Evolutionary conservation across 75 land plant species (phyloP), one percentile per base, ranked within the genome.

Genomic region (Selaginella moellendorffii): DNA sequence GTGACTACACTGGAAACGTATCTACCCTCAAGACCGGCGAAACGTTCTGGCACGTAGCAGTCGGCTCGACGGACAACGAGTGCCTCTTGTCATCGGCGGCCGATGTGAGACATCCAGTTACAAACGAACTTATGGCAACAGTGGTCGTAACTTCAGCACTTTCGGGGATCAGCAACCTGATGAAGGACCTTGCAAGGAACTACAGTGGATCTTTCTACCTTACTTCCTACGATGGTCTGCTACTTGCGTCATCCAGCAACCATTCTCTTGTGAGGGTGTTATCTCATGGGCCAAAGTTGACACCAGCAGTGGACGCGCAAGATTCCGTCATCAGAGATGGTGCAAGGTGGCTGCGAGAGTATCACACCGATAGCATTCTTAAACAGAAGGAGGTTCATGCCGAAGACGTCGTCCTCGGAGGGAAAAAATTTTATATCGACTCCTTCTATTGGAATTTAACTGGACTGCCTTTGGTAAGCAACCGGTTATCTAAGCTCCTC

Each of bases 31-130:
- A 77, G 58, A 77, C 76, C 69, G 84, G 83, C 20, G 72, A 63
- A 2, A 82, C 86, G 24, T 67, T 86, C 25, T 86, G 90, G 90
- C 84, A 81, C 74, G 78, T 86, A 0, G 64, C 84, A 17, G 87
- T 86, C 0, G 81, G 82, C 76, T 77, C 79, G 22, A 72, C 59
- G 62, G 61, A 71, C 27, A 80, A 79, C 61, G 74, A 81, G n/a
- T 86, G 84, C 0, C 64, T 86, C 27, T 77, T 86, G 63, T 83
- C 90, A 25, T 82, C 87, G 29, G 87, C 87, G 54, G 66, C 86
- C 63, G 83, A 84, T 20, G 80, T 86, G 2, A 62, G 69, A 68
- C 78, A 74, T 66, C 67, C 76, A 31, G 56, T 73, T 0, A 72
- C 75, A 19, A 36, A 63, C 67, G 73, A 66, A 5, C 76, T 83